Evolutionary conservation across 2,329 filamentous ascomycete species (phyloP), one percentile per base, ranked within the genome.

Genomic region (Ophiostoma pallidulum): DNA sequence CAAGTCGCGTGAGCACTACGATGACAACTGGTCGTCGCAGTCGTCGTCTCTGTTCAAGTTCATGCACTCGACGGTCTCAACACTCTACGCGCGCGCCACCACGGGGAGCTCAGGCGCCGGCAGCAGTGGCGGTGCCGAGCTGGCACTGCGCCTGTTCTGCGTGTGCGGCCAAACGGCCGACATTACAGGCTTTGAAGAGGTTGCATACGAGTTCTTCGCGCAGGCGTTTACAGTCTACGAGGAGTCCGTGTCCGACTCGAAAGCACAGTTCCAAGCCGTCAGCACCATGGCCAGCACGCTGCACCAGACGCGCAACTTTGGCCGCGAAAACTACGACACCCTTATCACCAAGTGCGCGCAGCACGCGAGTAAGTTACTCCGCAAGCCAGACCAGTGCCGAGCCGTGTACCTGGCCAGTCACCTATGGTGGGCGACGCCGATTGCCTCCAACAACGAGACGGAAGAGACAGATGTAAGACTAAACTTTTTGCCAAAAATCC

Each of bases 171-270:
- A 96, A 68, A 85, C 94, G 28, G 90, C 92, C 10, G 90, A 96
- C 58, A 83, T 92, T 64, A 87, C 82, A 10, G 86, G 85, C 2
- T 94, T 94, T 57, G 91, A 98, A 63, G 92, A 98, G 67, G 88
- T 95, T 36, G 86, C 89, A 10, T 98, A 98, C 64, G 92, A 98
- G 62, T 98, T 94, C 70, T 97, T 96, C 58, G 92, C 92, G 0
- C 92, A 98, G 65, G 91, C 92, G 0, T 98, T 98, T 59, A 97
- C 91, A 0, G 88, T 97, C 8, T 98, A 98, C 61, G 92, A 98
- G 62, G 92, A 98, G 65, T 84, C 88, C 0, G 86, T 98, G 54
- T 92, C 88, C 52, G 94, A 98, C 63, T 95, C 89, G 14, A 84
- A 94, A 63, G 91, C 90, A 13, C 92, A 98, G 63, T 98, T 97